phyloP scores from a whole-genome alignment of 306 rosid species.

The Citrullus amarus region DNA sequence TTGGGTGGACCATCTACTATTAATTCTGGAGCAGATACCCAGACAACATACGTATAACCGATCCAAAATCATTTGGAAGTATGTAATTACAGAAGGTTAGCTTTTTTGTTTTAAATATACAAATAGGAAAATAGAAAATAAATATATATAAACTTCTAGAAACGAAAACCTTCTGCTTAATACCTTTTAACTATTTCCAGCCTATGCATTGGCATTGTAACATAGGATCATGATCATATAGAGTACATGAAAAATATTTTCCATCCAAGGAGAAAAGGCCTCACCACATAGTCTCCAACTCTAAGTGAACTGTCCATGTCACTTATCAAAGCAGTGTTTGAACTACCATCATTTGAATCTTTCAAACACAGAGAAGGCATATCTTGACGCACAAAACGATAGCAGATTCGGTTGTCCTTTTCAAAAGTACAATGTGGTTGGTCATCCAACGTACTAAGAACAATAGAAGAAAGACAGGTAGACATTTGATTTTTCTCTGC shows the following conservation, averaged over 20 bases:
- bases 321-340: conserved; percentile 22
- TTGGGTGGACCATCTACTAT: neutral
- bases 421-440: conserved; percentile 28
- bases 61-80: neutral
- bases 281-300: conserved; percentile 83
- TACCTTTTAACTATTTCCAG: neutral
- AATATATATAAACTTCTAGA: neutral
- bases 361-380: conserved; percentile 16
- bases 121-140: neutral
- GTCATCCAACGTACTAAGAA: conserved; percentile 50
- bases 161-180: neutral
- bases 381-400: conserved; percentile 46
- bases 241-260: neutral
- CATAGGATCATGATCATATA: neutral
- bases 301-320: conserved; percentile 41
- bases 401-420: conserved; percentile 44
- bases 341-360: conserved; percentile 24
- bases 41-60: neutral
- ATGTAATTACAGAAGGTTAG: neutral
- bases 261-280: neutral
- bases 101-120: neutral
- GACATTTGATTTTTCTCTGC: conserved; percentile 23
- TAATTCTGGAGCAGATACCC: neutral
- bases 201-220: neutral
- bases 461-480: conserved; percentile 51